Evolutionary conservation across 352 stramenopile species (phyloP).

Genomic region (Phytophthora vignae): DNA sequence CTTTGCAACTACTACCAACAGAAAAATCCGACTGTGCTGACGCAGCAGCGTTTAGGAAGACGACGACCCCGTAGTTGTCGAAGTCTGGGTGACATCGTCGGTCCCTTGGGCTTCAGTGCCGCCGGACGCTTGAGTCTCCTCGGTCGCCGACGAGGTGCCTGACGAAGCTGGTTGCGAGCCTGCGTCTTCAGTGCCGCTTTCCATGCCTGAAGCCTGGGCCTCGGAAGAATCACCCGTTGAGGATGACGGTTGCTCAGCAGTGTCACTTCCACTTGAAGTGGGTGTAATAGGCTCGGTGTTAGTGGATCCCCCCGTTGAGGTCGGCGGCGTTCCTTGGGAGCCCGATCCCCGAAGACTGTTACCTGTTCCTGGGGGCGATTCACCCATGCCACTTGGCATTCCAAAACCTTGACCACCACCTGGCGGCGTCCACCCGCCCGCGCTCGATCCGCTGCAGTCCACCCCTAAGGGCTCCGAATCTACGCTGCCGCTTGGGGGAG

Average conservation of each 20-base stretch:
- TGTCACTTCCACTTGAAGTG: background rate
- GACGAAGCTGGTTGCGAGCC: background rate
- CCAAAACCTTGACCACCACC: slow-evolving; percentile 9
- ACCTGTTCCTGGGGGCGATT: background rate
- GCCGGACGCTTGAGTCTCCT: background rate
- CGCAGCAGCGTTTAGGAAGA: background rate
- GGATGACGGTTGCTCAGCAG: background rate
- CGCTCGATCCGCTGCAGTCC: slow-evolving; percentile 19
- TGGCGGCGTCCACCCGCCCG: background rate
- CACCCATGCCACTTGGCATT: background rate
- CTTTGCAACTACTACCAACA: background rate
- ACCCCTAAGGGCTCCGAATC: background rate
- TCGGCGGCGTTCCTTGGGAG: background rate
- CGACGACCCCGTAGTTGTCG: background rate
- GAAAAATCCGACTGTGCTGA: background rate
- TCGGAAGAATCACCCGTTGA: slow-evolving; percentile 3
- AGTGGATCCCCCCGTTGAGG: background rate
- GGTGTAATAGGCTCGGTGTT: background rate
- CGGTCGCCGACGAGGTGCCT: background rate
- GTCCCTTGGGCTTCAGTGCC: background rate
- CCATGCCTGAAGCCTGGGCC: background rate
- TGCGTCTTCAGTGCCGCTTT: background rate
- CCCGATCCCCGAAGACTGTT: slow-evolving; percentile 2
- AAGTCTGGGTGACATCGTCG: background rate
- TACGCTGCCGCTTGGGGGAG: slow-evolving; percentile 2